Evolutionary conservation across 192 early-diverging fungal genomes (phyloP), one percentile per base, ranked within the genome.

Genomic region (Backusella westeae): DNA sequence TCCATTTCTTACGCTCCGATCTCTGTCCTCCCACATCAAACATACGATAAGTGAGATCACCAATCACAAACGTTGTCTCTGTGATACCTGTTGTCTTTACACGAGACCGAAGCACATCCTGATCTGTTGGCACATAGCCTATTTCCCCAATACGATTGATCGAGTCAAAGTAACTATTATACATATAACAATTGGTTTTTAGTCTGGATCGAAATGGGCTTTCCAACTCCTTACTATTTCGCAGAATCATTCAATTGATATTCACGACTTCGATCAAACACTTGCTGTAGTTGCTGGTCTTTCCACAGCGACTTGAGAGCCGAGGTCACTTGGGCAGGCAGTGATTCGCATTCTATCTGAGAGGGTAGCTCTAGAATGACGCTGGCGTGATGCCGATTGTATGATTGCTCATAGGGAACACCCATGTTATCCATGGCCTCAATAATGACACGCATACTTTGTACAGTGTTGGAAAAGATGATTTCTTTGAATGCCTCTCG

Each of bases 1-100:
- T 96, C 97, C 97, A 98, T 87, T 99, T 99, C 79, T 98, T 99
- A 77, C 97, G 91, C 86, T 99, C 97, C 36, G 94, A 96, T 74
- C 97, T 91, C 87, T 98, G 97, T 38, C 97, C 97, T 78, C 97
- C 97, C 49, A 99, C 97, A 87, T 99, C 97, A 84, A 96, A 93
- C 94, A 99, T 96, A 72, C 95, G 89, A 84, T 97, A 99, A 34
- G 92, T 95, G 67, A 99, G 84, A 41, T 96, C 96, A 34, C 94
- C 96, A 71, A 99, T 93, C 34, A 90, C 80, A 82, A 99, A 97
- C 6, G 89, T 92, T 4, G 95, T 97, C 82, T 99, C 97, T 36
- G 95, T 97, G 81, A 99, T 99, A 75, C 95, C 96, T 1, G 97
- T 97, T 4, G 97, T 98, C 87, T 97, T 99, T 78, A 97, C 96